phyloP scores from a whole-genome alignment of 768 basidiomycete genomes.

The Suillus decipiens region DNA sequence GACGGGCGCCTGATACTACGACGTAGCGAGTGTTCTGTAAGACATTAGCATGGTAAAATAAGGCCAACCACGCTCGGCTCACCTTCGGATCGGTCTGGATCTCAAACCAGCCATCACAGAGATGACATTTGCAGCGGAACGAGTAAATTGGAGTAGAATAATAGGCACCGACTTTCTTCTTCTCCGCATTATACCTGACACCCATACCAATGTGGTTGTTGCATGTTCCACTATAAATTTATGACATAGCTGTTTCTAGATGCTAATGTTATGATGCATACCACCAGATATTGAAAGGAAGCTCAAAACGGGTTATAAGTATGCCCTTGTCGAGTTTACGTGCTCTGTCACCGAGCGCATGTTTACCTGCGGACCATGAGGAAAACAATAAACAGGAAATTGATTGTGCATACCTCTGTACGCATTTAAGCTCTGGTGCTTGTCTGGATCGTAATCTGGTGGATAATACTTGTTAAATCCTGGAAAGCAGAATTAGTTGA shows the following conservation, averaged over 20 bases:
- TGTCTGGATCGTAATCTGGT: slow-evolving; percentile 70
- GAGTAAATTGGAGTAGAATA: slow-evolving; percentile 93
- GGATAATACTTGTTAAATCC: slow-evolving; percentile 84
- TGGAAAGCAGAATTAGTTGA: slow-evolving; percentile 23
- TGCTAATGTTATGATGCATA: slow-evolving; percentile 37
- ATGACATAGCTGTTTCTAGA: slow-evolving; percentile 8
- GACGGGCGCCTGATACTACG: slow-evolving; percentile 88
- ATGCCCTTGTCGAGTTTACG: slow-evolving; percentile 96
- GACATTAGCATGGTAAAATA: neutral
- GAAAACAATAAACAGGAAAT: slow-evolving; percentile 8
- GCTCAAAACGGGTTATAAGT: slow-evolving; percentile 91
- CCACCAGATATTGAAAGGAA: slow-evolving; percentile 98
- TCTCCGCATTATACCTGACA: slow-evolving; percentile 99
- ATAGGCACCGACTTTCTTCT: slow-evolving; percentile 95
- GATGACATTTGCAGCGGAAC: slow-evolving; percentile 97
- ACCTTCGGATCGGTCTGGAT: slow-evolving; percentile 98
- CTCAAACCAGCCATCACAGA: slow-evolving; percentile 97
- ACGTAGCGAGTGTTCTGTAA: slow-evolving; percentile 91
- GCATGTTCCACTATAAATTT: slow-evolving; percentile 73
- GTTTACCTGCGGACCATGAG: slow-evolving; percentile 63
- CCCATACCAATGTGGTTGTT: slow-evolving; percentile 98
- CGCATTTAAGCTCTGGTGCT: slow-evolving; percentile 72
- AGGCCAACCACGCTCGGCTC: slow-evolving; percentile 5
- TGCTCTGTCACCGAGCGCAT: slow-evolving; percentile 91
- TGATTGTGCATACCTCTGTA: slow-evolving; percentile 55